Base-by-base conservation (phyloP, 345 rosid species). In the Lepidium sativum region DNA sequence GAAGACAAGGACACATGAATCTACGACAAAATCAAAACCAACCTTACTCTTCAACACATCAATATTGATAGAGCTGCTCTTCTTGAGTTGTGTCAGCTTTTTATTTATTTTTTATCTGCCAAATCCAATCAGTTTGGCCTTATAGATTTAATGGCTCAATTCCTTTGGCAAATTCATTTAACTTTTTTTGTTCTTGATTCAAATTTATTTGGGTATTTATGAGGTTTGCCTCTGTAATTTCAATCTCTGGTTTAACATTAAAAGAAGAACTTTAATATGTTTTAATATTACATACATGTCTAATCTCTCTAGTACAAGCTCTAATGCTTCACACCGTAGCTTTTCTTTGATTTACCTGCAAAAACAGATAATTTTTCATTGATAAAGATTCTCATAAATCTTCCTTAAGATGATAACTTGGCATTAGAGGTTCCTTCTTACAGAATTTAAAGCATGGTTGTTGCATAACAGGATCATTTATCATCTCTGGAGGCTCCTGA, bases 381-480 rank as follows among this genome's bases (percentile, higher is more conserved):
- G 32, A 37, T 12, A 42, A 54, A 29, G 40, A 25, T 52, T 9
- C 51, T 44, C 5, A 58, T 8, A 47, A 29, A n/a, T 20, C 55
- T 20, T 64, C 17, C 7, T 65, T 68, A 31, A 66, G 62, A 70
- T 32, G 43, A 9, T 37, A 5, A 41, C n/a, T 13, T 34, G n/a
- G 13, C 40, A 34, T 6, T 17, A 18, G 42, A 16, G 59, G 59
- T 37, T 14, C n/a, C 63, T 47, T 25, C 74, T 80, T 83, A 92
- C 99, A 92, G 73, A 79, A 72, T 75, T 83, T 80, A 67, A 77
- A 84, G 82, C 99, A 92, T 13, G 96, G 96, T 56, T 89, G 94
- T 56, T 68, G 82, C 77, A 87, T 70, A 31, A 85, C 96, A 10
- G 99, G 94, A 74, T 92, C 99, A 65, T 87, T 88, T 5, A 56